Percentiles rank a stretch among this genome's conserved stretches.
Evolutionary conservation across 2,329 filamentous ascomycete genomes (phyloP).

Genomic region (Chaetomium sp.): DNA sequence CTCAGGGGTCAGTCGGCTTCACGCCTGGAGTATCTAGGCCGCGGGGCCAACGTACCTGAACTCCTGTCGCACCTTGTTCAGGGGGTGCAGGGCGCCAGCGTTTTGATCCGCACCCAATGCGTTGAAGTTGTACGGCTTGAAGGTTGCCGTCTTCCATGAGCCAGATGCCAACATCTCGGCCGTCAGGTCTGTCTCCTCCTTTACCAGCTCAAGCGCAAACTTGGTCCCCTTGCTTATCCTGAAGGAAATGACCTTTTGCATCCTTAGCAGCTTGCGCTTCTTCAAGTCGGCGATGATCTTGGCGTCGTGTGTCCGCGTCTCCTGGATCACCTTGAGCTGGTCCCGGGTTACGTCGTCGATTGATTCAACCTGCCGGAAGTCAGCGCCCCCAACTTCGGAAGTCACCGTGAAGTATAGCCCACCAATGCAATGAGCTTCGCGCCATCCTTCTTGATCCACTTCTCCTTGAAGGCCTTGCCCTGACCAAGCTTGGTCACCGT

Average conservation of each 20-base stretch:
- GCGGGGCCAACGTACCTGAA: constrained; percentile 53
- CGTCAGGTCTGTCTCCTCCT: constrained; percentile 94
- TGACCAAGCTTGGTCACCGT: constrained; percentile 80
- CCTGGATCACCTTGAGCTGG: constrained; percentile 71
- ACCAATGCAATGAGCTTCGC: constrained; percentile 55
- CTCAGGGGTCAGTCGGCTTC: constrained; percentile 7
- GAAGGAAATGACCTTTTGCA: constrained; percentile 85
- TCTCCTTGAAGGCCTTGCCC: constrained; percentile 87
- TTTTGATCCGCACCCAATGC: constrained; percentile 63
- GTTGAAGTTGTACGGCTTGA: constrained; percentile 70
- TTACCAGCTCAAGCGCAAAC: constrained; percentile 83
- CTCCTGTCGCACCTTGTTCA: constrained; percentile 95
- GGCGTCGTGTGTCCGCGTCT: constrained; percentile 69
- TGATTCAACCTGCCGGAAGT: constrained; percentile 59
- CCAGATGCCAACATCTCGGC: constrained; percentile 87
- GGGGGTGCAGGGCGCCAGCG: constrained; percentile 64
- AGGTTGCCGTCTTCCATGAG: constrained; percentile 87
- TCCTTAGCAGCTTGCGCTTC: constrained; percentile 86
- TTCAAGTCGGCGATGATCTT: constrained; percentile 81
- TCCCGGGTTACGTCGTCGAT: constrained; percentile 80
- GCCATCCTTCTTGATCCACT: constrained; percentile 67
- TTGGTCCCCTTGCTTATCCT: constrained; percentile 82
- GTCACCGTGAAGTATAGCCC: constrained; percentile 38
- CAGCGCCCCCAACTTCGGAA: constrained; percentile 53
- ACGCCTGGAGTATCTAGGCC: too few species aligned